Evolutionary conservation across 768 basidiomycete genomes (phyloP), one percentile per base, ranked within the genome.

Genomic region (Neoboletus magnificus): DNA sequence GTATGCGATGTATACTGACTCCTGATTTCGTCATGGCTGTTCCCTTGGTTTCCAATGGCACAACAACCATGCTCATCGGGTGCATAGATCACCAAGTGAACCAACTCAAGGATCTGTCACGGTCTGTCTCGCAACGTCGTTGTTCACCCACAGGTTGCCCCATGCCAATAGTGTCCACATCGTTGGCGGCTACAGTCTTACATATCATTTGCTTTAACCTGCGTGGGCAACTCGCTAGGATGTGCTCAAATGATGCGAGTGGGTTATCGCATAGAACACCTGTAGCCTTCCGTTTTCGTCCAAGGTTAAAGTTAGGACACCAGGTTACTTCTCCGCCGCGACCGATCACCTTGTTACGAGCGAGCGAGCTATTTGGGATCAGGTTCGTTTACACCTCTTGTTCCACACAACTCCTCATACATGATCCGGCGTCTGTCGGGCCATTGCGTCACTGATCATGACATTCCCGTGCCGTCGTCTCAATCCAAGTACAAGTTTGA

Each of bases 391-490:
- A 18, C 25, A 13, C 13, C 20, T 20, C 40, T 30, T 37, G 35
- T 52, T 52, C 47, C 37, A 45, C 49, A 42, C 46, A 32, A 52
- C 40, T 53, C 53, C 51, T 48, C 58, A n/a, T 50, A 43, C 7
- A 10, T 23, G 35, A n/a, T 49, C 48, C 52, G 57, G 25, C 45
- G 33, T 41, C 47, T 54, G 44, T n/a, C 37, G 7, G 40, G 40
- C n/a, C 29, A 36, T 59, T 51, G 23, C 39, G 53, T 63, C 43
- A 50, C n/a, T n/a, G n/a, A n/a, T 50, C 37, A 29, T 27, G 25
- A 27, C 4, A 18, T 48, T 37, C 45, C 32, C 3, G 12, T 29
- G 13, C 42, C 11, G 16, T 32, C 33, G 15, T 6, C 30, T 25
- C 16, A 27, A 36, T 41, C 11, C 43, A 33, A 55, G 29, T 27